Base-by-base conservation (phyloP, 139 green algal species). In the Coccomyxa sp. region DNA sequence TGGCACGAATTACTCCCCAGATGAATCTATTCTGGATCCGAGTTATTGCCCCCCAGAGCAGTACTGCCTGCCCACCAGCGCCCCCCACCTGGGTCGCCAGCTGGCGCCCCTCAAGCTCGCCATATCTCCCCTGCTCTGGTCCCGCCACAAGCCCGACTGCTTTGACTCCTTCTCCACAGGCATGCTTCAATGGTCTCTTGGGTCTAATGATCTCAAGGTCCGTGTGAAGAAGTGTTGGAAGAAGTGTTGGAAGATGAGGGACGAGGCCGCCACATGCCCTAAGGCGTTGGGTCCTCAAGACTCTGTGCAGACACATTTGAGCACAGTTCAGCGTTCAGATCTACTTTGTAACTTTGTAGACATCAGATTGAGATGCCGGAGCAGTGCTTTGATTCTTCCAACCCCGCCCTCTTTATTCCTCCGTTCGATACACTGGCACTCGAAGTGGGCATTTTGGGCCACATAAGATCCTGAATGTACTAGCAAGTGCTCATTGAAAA, bases 1-100 rank as follows among this genome's bases (percentile, higher is more conserved):
- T 7, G 95, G 95, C 79, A 98, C 92, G 63, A 98, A 98, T 90
- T 98, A 97, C 85, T 85, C 89, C 71, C 95, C 95, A 0, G 89
- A 94, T 30, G 94, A 98, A 81, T 95, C 89, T 68, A 97, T 98
- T 67, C 86, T 98, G 77, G 95, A 98, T 87, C 93, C 93, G 32
- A 90, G 90, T 80, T 98, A 96, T 88, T 94, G 89, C 85, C 91
- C 95, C n/a, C 95, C 95, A 38, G 95, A 98, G 88, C 93, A 90
- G 86, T 93, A 91, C 67, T 91, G 96, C 45, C 88, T 98, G 84
- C 94, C 94, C 21, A 96, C 93, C 23, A 91, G 95, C 81, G 85
- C 88, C 0, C 94, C 94, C 0, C 90, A 81, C 90, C 91, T 81
- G 86, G 87, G 75, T 71, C 87, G 81, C 88, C 88, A 79, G 82